A percentile compares a stretch with the other conserved stretches of the same genome.
These are phyloP conservation scores for Debaryomyces udenii DNA, from an alignment of 1,139 yeast genomes.

Conservation along the genomic window DNA sequence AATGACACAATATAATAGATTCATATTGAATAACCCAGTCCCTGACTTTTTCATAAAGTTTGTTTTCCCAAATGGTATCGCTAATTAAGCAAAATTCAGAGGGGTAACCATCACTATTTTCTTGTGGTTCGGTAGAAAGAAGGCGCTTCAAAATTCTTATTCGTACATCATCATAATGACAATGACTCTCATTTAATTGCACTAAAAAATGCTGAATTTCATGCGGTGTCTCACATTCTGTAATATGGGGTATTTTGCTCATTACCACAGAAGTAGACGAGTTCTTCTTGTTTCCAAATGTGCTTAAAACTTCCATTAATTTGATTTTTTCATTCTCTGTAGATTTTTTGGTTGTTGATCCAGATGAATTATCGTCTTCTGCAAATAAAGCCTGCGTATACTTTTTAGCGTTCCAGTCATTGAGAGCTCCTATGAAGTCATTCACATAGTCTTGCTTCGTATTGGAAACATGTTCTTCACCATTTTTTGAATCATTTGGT, in stretches of 20 bases:
- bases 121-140: slow-evolving; percentile 24
- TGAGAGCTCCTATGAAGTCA: slow-evolving; percentile 31
- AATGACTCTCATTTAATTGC: slow-evolving; percentile 33
- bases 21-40: slow-evolving; percentile 44
- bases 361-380: slow-evolving; percentile 16
- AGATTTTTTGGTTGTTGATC: slow-evolving; percentile 15
- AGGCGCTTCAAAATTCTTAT: slow-evolving; percentile 43
- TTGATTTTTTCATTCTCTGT: slow-evolving; percentile 38
- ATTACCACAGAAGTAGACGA: slow-evolving; percentile 16
- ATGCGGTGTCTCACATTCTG: slow-evolving; percentile 20
- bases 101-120: background rate
- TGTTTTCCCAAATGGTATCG: slow-evolving; percentile 30
- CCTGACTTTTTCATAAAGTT: slow-evolving; percentile 26
- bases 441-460: slow-evolving; percentile 15
- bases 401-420: slow-evolving; percentile 26
- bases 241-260: slow-evolving; percentile 15
- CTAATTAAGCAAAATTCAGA: slow-evolving; percentile 21
- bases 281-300: slow-evolving; percentile 31
- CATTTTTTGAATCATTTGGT: slow-evolving; percentile 9
- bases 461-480: background rate
- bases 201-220: slow-evolving; percentile 31
- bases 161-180: slow-evolving; percentile 51
- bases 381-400: slow-evolving; percentile 19
- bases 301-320: slow-evolving; percentile 41
- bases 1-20: slow-evolving; percentile 16